phyloP scores from a whole-genome alignment of 805 yeast genomes.

The Candida qinlingensis region DNA sequence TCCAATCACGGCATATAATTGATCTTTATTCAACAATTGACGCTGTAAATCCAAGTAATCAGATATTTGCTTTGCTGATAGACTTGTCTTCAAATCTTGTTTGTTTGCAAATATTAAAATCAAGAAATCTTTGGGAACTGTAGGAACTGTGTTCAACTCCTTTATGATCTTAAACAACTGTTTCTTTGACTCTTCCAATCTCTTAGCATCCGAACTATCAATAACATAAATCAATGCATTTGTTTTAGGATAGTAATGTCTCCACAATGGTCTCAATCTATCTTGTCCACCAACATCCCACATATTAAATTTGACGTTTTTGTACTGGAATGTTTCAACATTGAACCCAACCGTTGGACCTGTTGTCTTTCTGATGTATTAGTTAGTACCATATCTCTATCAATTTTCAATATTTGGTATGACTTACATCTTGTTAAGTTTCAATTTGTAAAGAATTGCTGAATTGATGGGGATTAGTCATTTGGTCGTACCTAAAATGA shows the following conservation, averaged over 20 bases:
- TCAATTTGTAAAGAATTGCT: conserved; percentile 74
- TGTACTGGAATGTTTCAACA: conserved; percentile 79
- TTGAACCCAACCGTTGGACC: conserved; percentile 95
- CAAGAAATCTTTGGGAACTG: conserved; percentile 60
- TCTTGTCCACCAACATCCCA: conserved; percentile 98
- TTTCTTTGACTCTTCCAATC: conserved; percentile 72
- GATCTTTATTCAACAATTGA: conserved; percentile 48
- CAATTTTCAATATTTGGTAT: too few species aligned
- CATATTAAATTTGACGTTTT: conserved; percentile 77
- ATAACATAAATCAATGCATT: conserved; percentile 88
- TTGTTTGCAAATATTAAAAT: conserved; percentile 86
- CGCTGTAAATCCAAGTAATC: conserved; percentile 61
- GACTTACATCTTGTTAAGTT: conserved; percentile 55
- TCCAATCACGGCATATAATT: conserved; percentile 89
- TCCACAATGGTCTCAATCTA: conserved; percentile 87
- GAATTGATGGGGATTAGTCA: conserved; percentile 5
- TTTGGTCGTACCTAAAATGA: too few species aligned
- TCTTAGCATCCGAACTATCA: conserved; percentile 67
- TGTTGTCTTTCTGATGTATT: conserved; percentile 42
- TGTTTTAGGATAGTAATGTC: conserved; percentile 92
- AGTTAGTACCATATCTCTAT: background rate
- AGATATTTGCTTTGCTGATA: conserved; percentile 81
- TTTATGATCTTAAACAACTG: conserved; percentile 74
- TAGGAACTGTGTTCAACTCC: conserved; percentile 53
- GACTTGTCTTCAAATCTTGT: conserved; percentile 90